These are phyloP conservation scores for Neofusicoccum umdonicola DNA, from an alignment of 2,329 filamentous ascomycete genomes.

Conservation along the genomic window DNA sequence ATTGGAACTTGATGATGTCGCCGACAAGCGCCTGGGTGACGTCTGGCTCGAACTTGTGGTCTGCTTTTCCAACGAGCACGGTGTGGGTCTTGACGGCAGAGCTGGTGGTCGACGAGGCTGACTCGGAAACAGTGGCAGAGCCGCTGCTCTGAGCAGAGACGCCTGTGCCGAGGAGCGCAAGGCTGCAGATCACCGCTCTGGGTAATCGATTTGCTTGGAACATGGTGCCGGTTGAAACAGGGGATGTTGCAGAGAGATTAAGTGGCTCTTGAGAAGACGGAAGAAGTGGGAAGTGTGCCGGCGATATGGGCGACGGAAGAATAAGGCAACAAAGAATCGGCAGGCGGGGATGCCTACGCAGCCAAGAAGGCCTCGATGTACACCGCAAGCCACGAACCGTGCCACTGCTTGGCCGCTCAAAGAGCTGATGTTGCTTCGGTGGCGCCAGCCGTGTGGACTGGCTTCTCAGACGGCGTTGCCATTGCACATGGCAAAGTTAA, in stretches of 20 bases:
- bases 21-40: conserved; percentile 23
- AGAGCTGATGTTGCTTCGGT: not conserved
- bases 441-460: not conserved
- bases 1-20: conserved; percentile 38
- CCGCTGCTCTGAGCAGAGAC: conserved; percentile 1
- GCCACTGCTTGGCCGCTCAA: conserved; percentile 1
- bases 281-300: not conserved
- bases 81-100: conserved; percentile 4
- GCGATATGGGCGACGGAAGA: not conserved
- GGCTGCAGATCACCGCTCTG: not conserved
- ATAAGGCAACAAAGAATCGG: conserved; percentile 10
- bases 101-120: conserved; percentile 4
- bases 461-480: not conserved
- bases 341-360: not conserved
- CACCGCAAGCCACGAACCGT: conserved; percentile 3
- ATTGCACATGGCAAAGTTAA: not conserved
- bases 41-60: conserved; percentile 17
- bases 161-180: not conserved
- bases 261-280: not conserved
- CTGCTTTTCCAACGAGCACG: conserved; percentile 11
- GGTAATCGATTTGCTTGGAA: not conserved
- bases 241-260: not conserved
- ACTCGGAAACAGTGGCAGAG: not conserved
- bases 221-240: not conserved
- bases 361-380: conserved; percentile 6